A percentile compares a stretch with the other conserved stretches of the same genome.
phyloP scores from a whole-genome alignment of 805 yeast species.

The Nakazawaea wyomingensis region DNA sequence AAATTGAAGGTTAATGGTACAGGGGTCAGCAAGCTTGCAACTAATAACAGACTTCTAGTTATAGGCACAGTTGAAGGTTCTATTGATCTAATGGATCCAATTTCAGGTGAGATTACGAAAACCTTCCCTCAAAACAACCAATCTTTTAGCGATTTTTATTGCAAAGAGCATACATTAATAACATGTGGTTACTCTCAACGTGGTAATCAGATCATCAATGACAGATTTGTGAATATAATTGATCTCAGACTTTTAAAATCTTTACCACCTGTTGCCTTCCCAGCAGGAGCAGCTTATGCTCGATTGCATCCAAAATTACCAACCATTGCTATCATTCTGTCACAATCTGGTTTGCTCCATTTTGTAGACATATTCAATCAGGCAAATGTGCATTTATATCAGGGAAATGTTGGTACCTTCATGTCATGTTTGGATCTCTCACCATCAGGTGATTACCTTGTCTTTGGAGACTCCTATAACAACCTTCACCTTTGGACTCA shows the following conservation, averaged over 20 bases:
- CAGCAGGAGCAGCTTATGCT: conserved; percentile 83
- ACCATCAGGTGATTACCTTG: conserved; percentile 71
- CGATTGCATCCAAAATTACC: conserved; percentile 84
- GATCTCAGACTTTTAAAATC: conserved; percentile 72
- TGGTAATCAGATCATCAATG: conserved; percentile 52
- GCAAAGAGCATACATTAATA: conserved; percentile 59
- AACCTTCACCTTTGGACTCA: conserved; percentile 67
- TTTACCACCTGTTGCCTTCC: conserved; percentile 77
- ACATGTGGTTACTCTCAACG: conserved; percentile 79
- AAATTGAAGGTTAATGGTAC: conserved; percentile 34
- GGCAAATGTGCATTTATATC: conserved; percentile 58
- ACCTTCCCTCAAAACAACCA: conserved; percentile 58
- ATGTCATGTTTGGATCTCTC: conserved; percentile 51
- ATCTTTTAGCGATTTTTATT: conserved; percentile 57
- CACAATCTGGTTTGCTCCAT: conserved; percentile 77
- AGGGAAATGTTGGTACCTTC: conserved; percentile 49
- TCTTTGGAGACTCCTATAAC: conserved; percentile 61
- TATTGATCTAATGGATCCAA: conserved; percentile 60
- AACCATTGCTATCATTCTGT: conserved; percentile 67
- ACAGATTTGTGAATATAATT: conserved; percentile 78
- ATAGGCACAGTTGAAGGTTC: conserved; percentile 57
- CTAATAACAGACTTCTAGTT: conserved; percentile 48
- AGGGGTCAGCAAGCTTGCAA: conserved; percentile 41
- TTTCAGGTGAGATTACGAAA: conserved; percentile 39
- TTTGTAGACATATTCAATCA: conserved; percentile 82